These are phyloP conservation scores for Petunia hybrid DNA, from an alignment of 305 asterid genomes.

Conservation along the genomic window DNA sequence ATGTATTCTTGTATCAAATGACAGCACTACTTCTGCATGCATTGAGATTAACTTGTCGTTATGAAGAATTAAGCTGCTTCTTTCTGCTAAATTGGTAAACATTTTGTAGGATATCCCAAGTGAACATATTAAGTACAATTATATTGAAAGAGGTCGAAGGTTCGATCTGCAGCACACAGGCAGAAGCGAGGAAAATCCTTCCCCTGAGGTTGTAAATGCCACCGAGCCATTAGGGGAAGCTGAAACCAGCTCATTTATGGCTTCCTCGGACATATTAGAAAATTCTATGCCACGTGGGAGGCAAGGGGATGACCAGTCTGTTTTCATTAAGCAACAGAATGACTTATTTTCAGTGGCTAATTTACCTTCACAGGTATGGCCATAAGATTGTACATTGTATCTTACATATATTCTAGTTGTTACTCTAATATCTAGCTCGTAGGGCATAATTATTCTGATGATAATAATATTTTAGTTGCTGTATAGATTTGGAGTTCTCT, in stretches of 20 bases:
- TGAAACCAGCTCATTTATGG: slow-evolving; percentile 54
- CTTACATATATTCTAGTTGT: slow-evolving; percentile 7
- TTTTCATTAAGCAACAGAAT: slow-evolving; percentile 47
- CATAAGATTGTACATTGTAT: slow-evolving; percentile 11
- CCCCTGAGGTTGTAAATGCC: slow-evolving; percentile 71
- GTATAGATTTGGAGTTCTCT: slow-evolving; percentile 2
- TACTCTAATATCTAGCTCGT: neutral
- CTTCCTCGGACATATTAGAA: slow-evolving; percentile 47
- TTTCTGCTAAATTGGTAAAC: slow-evolving; percentile 28
- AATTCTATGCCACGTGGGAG: slow-evolving; percentile 38
- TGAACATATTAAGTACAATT: slow-evolving; percentile 42
- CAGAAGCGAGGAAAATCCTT: slow-evolving; percentile 52
- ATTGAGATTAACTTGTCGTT: slow-evolving; percentile 7
- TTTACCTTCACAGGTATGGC: slow-evolving; percentile 83
- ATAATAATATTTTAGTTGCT: neutral
- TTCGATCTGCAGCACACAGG: slow-evolving; percentile 47
- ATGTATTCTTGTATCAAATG: slow-evolving; percentile 5
- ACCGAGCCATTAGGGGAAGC: slow-evolving; percentile 43
- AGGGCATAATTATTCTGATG: slow-evolving; percentile 9
- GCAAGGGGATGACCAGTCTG: slow-evolving; percentile 37
- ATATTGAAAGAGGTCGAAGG: slow-evolving; percentile 50
- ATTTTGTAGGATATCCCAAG: slow-evolving; percentile 49
- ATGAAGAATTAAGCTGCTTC: slow-evolving; percentile 5
- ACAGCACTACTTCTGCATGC: neutral
- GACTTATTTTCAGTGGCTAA: slow-evolving; percentile 60